Evolutionary conservation across 306 rosid genomes (phyloP).

Genomic region (Betula pendula): DNA sequence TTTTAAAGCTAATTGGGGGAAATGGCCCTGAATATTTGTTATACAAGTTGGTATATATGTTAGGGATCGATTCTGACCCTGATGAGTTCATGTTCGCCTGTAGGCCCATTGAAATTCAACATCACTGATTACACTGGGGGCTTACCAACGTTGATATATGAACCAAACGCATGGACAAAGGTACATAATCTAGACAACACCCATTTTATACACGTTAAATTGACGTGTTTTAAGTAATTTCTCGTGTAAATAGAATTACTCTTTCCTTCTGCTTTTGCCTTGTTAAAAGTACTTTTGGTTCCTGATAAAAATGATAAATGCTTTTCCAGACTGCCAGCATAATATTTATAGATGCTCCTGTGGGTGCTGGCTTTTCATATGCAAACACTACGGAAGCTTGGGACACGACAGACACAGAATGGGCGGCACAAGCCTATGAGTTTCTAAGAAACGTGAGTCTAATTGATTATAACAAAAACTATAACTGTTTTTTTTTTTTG

Average conservation of each 20-base stretch:
- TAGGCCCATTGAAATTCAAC: slow-evolving; percentile 29
- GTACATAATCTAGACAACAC: background rate
- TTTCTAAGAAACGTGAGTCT: slow-evolving; percentile 24
- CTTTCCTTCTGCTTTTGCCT: too few species aligned
- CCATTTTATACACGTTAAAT: too few species aligned
- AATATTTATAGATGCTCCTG: slow-evolving; percentile 29
- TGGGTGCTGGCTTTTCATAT: slow-evolving; percentile 28
- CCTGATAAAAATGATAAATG: background rate
- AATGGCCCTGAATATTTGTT: too few species aligned
- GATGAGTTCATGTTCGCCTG: background rate
- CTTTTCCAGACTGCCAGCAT: slow-evolving; percentile 25
- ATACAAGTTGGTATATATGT: background rate
- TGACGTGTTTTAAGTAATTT: too few species aligned
- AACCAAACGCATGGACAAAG: slow-evolving; percentile 21
- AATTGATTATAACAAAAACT: background rate
- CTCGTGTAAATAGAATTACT: too few species aligned
- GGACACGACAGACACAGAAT: slow-evolving; percentile 21
- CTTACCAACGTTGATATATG: slow-evolving; percentile 22
- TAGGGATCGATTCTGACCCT: background rate
- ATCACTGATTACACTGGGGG: slow-evolving; percentile 20
- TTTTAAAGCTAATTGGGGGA: too few species aligned
- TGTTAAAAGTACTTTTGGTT: background rate
- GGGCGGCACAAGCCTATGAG: slow-evolving; percentile 8
- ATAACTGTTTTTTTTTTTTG: too few species aligned
- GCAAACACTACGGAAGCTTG: slow-evolving; percentile 3